Evolutionary conservation across 805 yeast genomes (phyloP), one percentile per base, ranked within the genome.

Genomic region (Cyberlindnera saturnus): DNA sequence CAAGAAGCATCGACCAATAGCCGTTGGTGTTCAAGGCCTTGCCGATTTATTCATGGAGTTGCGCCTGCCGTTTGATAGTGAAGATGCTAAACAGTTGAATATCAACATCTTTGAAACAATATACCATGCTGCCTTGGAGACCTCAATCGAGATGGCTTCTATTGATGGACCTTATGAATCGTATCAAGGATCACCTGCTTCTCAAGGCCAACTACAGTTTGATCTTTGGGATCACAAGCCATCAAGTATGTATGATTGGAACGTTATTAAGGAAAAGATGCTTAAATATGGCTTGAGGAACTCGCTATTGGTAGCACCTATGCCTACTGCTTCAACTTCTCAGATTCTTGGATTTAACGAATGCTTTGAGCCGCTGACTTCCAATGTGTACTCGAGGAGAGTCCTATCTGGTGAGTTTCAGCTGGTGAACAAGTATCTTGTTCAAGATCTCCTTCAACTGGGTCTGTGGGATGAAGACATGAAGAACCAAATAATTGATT

Each of bases 291-390:
- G 99, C 38, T 56, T 91, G 39, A 73, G 98, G 59, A 91, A 91
- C 69, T 91, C 98, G 4, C 67, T 91, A 46, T 64, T 90, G 16
- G 86, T 90, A 30, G 97, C 95, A 3, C 95, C 96, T 40, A 91
- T 91, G 99, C 99, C 99, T 32, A 91, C 98, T 10, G 98, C 99
- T 1, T 89, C 98, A 1, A 93, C 99, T 0, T 93, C 99, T 3
- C 97, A 90, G 70, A 91, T 91, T 40, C 69, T 91, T 42, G 98
- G 98, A 28, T 87, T 77, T 70, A 89, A 82, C 56, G 99, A 91
- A 67, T 91, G 97, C 64, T 91, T 91, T 65, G 99, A 93, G 66
- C 98, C 99, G 6, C 79, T 82, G 62, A 90, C 98, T 6, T 88
- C 97, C n/a, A 91, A 91, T 66, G 79, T 93, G 55, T 93, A 90